These are phyloP conservation scores for Trichoderma harzianum DNA, from an alignment of 2,329 filamentous ascomycete species.

Conservation along the genomic window DNA sequence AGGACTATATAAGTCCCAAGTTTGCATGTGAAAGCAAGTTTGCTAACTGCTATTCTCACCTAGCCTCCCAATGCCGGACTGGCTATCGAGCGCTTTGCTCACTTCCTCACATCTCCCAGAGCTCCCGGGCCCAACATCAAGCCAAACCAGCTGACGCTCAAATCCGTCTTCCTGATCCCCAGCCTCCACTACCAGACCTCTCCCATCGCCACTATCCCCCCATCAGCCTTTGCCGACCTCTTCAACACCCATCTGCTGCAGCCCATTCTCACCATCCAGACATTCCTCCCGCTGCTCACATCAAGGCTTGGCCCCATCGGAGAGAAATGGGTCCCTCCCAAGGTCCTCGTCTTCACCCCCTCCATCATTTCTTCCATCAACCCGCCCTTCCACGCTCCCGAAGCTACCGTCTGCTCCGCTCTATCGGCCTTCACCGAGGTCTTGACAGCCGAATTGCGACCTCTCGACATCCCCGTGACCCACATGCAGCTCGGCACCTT, in stretches of 20 bases:
- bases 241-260: slow-evolving; percentile 90
- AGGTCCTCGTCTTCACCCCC: slow-evolving; percentile 74
- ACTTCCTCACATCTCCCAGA: slow-evolving; percentile 70
- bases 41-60: background rate
- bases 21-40: background rate
- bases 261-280: slow-evolving; percentile 82
- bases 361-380: slow-evolving; percentile 76
- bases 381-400: slow-evolving; percentile 78
- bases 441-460: slow-evolving; percentile 72
- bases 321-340: slow-evolving; percentile 54
- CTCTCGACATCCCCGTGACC: slow-evolving; percentile 73
- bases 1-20: background rate
- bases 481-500: slow-evolving; percentile 91
- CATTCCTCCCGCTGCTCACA: slow-evolving; percentile 78
- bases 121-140: slow-evolving; percentile 72
- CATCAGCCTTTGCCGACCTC: slow-evolving; percentile 81
- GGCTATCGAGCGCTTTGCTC: slow-evolving; percentile 68
- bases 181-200: slow-evolving; percentile 76
- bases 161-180: slow-evolving; percentile 79
- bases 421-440: slow-evolving; percentile 83
- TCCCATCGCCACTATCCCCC: slow-evolving; percentile 79
- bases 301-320: slow-evolving; percentile 53
- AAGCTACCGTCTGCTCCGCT: slow-evolving; percentile 80
- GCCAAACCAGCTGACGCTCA: slow-evolving; percentile 71
- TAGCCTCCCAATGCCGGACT: slow-evolving; percentile 66